Base-by-base conservation (phyloP, 805 yeast species). In the Starmerella ratchasimensis region DNA sequence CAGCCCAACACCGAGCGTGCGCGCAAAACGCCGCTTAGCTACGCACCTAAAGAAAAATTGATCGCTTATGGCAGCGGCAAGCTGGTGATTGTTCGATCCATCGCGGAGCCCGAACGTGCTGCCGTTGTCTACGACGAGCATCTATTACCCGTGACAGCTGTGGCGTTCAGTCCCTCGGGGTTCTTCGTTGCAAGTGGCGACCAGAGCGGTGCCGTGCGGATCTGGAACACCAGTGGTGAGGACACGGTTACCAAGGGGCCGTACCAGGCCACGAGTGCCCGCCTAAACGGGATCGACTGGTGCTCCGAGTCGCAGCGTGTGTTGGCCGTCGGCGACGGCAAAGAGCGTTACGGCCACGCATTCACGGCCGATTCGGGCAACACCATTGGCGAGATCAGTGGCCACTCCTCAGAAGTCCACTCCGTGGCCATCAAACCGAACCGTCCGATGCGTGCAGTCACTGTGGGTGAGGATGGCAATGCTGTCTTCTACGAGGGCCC, bases 301-400 rank as follows among this genome's bases (percentile, higher is more conserved):
- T 97, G 90, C 57, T 76, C 77, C 20, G 98, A 88, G 53, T 73
- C 76, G 33, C 65, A 74, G 43, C 70, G 98, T 48, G 63, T 90
- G 36, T 81, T 90, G 53, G 94, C 94, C 1, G 97, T 86, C 9
- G 98, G 98, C 38, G 78, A 80, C 49, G 98, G 97, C 34, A 78
- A 78, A 48, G 95, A 84, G 50, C 70, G 80, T 43, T 86, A 72
- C 54, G 98, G 97, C 5, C 94, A 80, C 49, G 84, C 93, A 46
- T 82, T 88, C 57, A 74, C 94, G 6, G 80, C 79, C 71, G 99
- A 90, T 54, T 71, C 94, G 1, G 98, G 98, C 43, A 90, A 90
- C 59, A 74, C 95, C n/a, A 75, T 90, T 31, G 99, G 98, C 38
- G 97, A 90, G 55, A 77, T 88, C 50, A 75, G 84, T 34, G 98